These are phyloP conservation scores for Blumeria graminis DNA, from an alignment of 2,329 filamentous ascomycete genomes.

Conservation along the genomic window DNA sequence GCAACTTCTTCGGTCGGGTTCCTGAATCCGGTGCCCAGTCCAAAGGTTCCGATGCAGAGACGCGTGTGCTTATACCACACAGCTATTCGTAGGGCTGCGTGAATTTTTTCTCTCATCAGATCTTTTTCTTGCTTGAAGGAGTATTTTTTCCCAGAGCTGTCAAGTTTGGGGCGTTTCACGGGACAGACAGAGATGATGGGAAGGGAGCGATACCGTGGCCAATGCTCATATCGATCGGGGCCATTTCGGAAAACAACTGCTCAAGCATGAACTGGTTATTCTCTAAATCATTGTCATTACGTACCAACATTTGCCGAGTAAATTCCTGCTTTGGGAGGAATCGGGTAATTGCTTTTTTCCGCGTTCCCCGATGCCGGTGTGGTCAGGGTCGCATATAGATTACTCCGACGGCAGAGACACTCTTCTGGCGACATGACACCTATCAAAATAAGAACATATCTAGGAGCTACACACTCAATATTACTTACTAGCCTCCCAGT, in stretches of 20 bases:
- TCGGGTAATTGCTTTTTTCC: slow-evolving; percentile 37
- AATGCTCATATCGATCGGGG: slow-evolving; percentile 36
- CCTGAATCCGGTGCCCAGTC: slow-evolving; percentile 35
- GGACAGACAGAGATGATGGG: slow-evolving; percentile 55
- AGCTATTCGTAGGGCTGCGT: slow-evolving; percentile 45
- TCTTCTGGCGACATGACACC: slow-evolving; percentile 41
- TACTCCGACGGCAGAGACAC: slow-evolving; percentile 50
- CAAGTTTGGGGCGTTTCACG: slow-evolving; percentile 48
- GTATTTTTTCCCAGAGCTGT: slow-evolving; percentile 40
- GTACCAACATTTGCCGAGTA: slow-evolving; percentile 42
- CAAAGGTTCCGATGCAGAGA: slow-evolving; percentile 39
- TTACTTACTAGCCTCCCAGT: slow-evolving; percentile 41
- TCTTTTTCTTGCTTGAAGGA: slow-evolving; percentile 48
- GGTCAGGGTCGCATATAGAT: slow-evolving; percentile 41
- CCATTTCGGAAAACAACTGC: slow-evolving; percentile 44
- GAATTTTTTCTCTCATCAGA: slow-evolving; percentile 49
- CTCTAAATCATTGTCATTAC: slow-evolving; percentile 10
- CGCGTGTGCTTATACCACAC: slow-evolving; percentile 30
- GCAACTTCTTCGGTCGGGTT: slow-evolving; percentile 42
- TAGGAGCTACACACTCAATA: not conserved
- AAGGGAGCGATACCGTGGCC: slow-evolving; percentile 28
- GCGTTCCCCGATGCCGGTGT: slow-evolving; percentile 29
- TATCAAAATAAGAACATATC: slow-evolving; percentile 10
- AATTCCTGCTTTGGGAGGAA: slow-evolving; percentile 44
- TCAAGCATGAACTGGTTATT: not conserved